Evolutionary conservation across 1,284 basidiomycete genomes (phyloP).

Genomic region (Leccinum pseudoinsigne): DNA sequence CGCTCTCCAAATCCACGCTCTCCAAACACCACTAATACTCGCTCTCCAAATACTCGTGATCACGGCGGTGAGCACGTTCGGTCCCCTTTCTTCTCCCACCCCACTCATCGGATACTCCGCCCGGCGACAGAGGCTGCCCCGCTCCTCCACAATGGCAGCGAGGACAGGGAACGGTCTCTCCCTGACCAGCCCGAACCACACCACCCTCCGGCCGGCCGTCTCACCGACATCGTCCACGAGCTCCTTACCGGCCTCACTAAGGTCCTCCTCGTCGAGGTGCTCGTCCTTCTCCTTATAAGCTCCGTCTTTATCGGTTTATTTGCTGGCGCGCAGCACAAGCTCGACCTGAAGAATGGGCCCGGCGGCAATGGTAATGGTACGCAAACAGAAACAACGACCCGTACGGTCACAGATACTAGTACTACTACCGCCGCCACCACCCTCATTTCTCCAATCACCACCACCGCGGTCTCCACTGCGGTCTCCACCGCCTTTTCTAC

Average conservation of each 20-base stretch:
- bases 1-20: slow-evolving; percentile 34
- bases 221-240: slow-evolving; percentile 62
- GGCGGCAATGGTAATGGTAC: slow-evolving; percentile 38
- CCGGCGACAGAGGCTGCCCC: slow-evolving; percentile 51
- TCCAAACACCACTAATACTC: slow-evolving; percentile 31
- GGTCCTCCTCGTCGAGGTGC: slow-evolving; percentile 71
- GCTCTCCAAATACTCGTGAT: slow-evolving; percentile 40
- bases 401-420: slow-evolving; percentile 31
- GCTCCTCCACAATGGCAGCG: slow-evolving; percentile 46
- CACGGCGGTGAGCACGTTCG: slow-evolving; percentile 34
- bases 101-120: slow-evolving; percentile 10
- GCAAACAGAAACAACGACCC: slow-evolving; percentile 33
- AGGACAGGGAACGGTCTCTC: slow-evolving; percentile 37
- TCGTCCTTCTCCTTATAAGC: slow-evolving; percentile 79
- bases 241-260: slow-evolving; percentile 86
- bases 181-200: slow-evolving; percentile 23
- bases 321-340: slow-evolving; percentile 79
- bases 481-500: slow-evolving; percentile 25
- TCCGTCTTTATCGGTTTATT: slow-evolving; percentile 93
- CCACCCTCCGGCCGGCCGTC: slow-evolving; percentile 47
- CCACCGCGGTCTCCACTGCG: slow-evolving; percentile 34
- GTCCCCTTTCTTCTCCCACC: not conserved
- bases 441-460: slow-evolving; percentile 36
- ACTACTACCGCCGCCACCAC: slow-evolving; percentile 30
- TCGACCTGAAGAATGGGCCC: slow-evolving; percentile 50